These are phyloP conservation scores for Rhizopogon roseolus DNA, from an alignment of 768 basidiomycete species.

Conservation along the genomic window DNA sequence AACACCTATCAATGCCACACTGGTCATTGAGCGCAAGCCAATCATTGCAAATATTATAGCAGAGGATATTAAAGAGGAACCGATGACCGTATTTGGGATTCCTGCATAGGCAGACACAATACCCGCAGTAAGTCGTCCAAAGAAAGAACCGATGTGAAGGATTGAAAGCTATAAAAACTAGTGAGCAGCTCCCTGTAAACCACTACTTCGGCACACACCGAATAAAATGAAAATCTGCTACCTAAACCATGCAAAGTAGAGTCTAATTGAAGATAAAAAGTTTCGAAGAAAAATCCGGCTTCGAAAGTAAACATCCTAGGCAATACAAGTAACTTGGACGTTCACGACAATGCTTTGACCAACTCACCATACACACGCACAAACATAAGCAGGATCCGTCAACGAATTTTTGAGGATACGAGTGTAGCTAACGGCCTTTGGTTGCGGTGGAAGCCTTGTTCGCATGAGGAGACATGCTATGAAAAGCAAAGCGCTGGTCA, in stretches of 20 bases:
- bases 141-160: conserved; percentile 42
- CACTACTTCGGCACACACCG: conserved; percentile 29
- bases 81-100: conserved; percentile 38
- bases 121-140: conserved; percentile 43
- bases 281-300: conserved; percentile 41
- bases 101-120: conserved; percentile 37
- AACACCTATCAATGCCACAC: conserved; percentile 36
- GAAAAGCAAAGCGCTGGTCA: too few species aligned
- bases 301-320: conserved; percentile 17
- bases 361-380: conserved; percentile 18
- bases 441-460: conserved; percentile 32
- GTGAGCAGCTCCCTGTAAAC: background rate
- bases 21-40: conserved; percentile 33
- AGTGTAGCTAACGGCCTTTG: conserved; percentile 7
- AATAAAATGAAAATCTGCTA: conserved; percentile 47
- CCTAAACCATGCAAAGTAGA: conserved; percentile 44
- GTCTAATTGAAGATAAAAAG: conserved; percentile 56
- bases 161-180: conserved; percentile 37
- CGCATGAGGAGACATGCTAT: conserved; percentile 29
- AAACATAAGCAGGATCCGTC: conserved; percentile 18
- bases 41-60: conserved; percentile 42
- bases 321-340: background rate
- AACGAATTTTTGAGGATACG: conserved; percentile 13
- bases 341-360: background rate
- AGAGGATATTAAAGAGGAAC: conserved; percentile 29